Evolutionary conservation across 345 rosid species (phyloP).

Genomic region (Citrus sp.): DNA sequence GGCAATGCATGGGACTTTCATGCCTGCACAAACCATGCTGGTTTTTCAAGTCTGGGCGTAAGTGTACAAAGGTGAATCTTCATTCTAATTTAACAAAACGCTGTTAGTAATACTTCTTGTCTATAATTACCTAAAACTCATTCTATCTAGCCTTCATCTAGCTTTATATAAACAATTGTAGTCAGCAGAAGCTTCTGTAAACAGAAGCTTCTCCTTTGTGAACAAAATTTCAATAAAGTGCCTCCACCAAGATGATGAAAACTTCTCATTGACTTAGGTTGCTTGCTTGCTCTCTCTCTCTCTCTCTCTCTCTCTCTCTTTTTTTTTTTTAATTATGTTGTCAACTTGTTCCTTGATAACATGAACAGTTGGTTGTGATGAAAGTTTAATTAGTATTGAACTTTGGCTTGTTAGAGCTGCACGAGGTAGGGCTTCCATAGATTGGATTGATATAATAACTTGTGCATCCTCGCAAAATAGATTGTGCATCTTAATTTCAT

Average conservation of each 20-base stretch:
- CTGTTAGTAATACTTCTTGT: too few relatives aligned
- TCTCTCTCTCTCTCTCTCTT: too few relatives aligned
- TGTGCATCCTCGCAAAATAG: neutral
- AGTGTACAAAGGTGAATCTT: constrained; percentile 14
- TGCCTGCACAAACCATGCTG: constrained; percentile 3
- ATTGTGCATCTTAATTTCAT: neutral
- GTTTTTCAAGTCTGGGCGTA: constrained; percentile 6
- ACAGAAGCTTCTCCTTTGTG: neutral
- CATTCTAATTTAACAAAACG: neutral
- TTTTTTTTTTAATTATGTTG: neutral
- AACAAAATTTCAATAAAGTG: neutral
- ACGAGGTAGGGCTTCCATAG: too few relatives aligned
- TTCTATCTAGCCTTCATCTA: too few relatives aligned
- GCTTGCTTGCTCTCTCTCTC: too few relatives aligned
- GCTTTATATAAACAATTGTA: too few relatives aligned
- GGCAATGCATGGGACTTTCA: constrained; percentile 10
- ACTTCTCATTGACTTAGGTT: neutral
- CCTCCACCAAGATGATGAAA: neutral
- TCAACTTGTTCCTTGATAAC: neutral
- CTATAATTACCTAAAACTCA: too few relatives aligned
- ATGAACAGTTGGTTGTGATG: too few relatives aligned
- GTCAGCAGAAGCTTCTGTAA: neutral
- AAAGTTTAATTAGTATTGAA: neutral
- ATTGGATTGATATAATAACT: neutral
- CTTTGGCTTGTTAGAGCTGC: neutral